Conservation (phyloP, 306 rosid species). For the Medicago arabica region DNA sequence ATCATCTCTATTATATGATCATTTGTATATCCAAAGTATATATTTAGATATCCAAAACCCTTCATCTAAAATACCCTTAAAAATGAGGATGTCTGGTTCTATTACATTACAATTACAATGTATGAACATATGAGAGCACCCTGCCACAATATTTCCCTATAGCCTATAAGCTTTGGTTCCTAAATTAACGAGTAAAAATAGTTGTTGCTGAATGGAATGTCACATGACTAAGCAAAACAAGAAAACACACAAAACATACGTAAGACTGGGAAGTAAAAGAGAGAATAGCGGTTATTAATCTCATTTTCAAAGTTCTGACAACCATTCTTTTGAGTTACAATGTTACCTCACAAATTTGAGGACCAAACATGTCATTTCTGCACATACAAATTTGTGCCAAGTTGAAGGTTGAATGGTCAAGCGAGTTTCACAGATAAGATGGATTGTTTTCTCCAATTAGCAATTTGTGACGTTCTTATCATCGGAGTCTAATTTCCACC, state of each 20-base stretch:
- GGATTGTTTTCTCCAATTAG: slow-evolving; percentile 15
- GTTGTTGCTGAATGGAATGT: background rate
- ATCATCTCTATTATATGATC: too few species aligned
- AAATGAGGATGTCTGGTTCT: background rate
- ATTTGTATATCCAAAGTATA: too few species aligned
- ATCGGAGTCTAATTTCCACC: slow-evolving; percentile 80
- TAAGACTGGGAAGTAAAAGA: slow-evolving; percentile 5
- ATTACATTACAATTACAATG: slow-evolving; percentile 10
- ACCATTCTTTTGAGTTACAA: slow-evolving; percentile 18
- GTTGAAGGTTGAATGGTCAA: background rate
- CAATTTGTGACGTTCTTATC: slow-evolving; percentile 26
- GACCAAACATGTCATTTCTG: slow-evolving; percentile 19
- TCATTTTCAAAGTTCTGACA: slow-evolving; percentile 32
- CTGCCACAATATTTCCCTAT: slow-evolving; percentile 21
- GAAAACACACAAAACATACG: background rate
- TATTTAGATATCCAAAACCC: background rate
- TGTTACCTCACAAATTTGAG: slow-evolving; percentile 36
- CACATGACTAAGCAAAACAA: slow-evolving; percentile 3
- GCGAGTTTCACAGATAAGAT: slow-evolving; percentile 23
- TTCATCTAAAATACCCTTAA: background rate
- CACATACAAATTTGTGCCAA: background rate
- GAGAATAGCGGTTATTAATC: background rate
- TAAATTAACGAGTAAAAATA: slow-evolving; percentile 24
- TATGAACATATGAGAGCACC: slow-evolving; percentile 7
- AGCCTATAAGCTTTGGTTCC: background rate